Evolutionary conservation across 768 basidiomycete genomes (phyloP).

Genomic region (Gloeopeniophorella convolvens): DNA sequence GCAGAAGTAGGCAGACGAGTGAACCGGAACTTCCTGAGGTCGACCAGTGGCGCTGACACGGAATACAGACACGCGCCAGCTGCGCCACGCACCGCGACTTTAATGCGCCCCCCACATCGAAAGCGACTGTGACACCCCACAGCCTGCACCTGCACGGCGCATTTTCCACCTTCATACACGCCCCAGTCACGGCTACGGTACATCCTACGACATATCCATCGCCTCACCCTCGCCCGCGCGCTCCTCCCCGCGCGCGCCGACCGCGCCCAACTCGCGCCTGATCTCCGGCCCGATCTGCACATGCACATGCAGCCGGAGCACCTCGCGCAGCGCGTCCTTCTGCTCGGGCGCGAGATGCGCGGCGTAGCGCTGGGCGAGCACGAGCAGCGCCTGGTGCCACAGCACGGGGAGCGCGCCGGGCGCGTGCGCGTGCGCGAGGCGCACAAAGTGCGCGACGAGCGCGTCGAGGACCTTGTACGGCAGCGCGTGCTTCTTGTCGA

Average conservation of each 20-base stretch:
- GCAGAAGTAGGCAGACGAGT: too few species aligned
- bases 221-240: constrained; percentile 49
- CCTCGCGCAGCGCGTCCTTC: constrained; percentile 94
- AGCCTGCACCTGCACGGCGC: too few species aligned
- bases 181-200: background rate
- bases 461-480: constrained; percentile 98
- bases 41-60: too few species aligned
- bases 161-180: too few species aligned
- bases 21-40: too few species aligned
- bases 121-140: too few species aligned
- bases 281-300: constrained; percentile 86
- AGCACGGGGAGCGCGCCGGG: constrained; percentile 88
- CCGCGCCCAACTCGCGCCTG: constrained; percentile 82
- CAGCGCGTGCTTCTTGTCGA: constrained; percentile 97
- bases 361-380: constrained; percentile 91
- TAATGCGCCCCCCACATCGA: too few species aligned
- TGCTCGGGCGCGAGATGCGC: constrained; percentile 94
- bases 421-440: constrained; percentile 87
- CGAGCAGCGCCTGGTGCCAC: constrained; percentile 96
- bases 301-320: constrained; percentile 80
- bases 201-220: constrained; percentile 43
- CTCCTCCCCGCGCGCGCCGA: constrained; percentile 80
- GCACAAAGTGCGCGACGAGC: constrained; percentile 96
- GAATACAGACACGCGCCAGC: too few species aligned
- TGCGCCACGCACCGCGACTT: too few species aligned